Base-by-base conservation (phyloP, 2,329 filamentous ascomycete species). In the Talaromyces sp. region DNA sequence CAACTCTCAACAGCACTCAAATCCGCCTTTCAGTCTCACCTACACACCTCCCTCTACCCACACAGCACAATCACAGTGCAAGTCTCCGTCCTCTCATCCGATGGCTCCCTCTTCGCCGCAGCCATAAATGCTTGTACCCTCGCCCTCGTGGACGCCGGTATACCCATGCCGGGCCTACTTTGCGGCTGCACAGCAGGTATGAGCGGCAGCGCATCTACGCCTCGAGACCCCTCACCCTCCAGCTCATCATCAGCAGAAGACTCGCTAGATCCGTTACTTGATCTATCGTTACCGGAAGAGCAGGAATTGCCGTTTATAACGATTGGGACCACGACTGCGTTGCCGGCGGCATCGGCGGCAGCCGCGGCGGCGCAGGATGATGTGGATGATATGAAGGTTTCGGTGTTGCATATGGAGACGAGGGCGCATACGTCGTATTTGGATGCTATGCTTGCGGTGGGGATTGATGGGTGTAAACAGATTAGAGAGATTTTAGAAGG, bases 161-260 rank as follows among this genome's bases (percentile, higher is more conserved):
- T 99, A 22, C 95, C 95, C 27, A 97, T 98, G 93, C 88, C 89
- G 2, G 92, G 96, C 75, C 96, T 97, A 75, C 86, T 98, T 2
- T 88, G 89, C 25, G 92, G 93, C 5, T 96, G 92, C 79, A 97
- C 93, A 0, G 91, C 92, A 0, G 95, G 93, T 3, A 91, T 80
- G 74, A 80, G 89, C 15, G 78, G 78, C 5, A 78, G 76, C 63
- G 78, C 78, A 15, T 79, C 77, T 29, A 80, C 77, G 4, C 77
- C 78, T 5, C 74, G 73, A 11, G 75, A 79, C 56, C 73, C 36
- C 0, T 38, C 56, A 3, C 13, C 19, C 7, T 19, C 36, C 1
- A 10, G 27, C 0, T 19, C n/a, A 7, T 19, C 29, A 7, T 29
- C 56, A 11, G 70, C 73, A 22, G 73, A 76, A 67, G 82, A 84